A percentile compares a stretch with the other conserved stretches of the same genome.
Conservation (phyloP, 371 early-diverging fungal genomes). For the Mortierella sp. region DNA sequence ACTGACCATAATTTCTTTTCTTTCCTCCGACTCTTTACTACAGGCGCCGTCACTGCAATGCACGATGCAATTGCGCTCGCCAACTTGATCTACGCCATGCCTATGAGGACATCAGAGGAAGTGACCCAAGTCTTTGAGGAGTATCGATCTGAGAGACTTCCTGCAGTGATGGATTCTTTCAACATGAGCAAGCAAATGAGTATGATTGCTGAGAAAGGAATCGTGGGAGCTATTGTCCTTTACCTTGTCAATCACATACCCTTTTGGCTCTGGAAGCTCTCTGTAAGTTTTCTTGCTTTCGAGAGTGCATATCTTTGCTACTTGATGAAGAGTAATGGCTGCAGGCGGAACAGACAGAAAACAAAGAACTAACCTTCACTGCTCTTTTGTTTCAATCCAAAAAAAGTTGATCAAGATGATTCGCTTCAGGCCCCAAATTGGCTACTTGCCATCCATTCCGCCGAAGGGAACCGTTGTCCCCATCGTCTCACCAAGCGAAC, state of each 20-base stretch:
- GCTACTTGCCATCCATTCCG: background rate
- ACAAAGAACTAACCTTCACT: no score
- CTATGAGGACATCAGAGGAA: background rate
- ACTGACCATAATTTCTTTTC: background rate
- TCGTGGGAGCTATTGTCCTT: background rate
- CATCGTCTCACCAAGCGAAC: background rate
- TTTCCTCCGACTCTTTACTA: background rate
- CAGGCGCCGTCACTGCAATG: background rate
- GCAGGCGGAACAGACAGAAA: no score
- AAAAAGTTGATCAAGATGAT: background rate
- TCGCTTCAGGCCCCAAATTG: background rate
- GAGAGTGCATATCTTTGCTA: no score
- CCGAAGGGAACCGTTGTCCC: background rate
- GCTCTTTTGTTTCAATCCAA: no score
- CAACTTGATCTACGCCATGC: slow-evolving; percentile 2
- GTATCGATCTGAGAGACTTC: background rate
- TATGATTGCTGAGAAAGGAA: background rate
- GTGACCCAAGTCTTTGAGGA: background rate
- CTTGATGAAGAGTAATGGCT: no score
- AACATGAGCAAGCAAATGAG: background rate
- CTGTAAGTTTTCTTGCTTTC: background rate
- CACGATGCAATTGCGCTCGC: background rate
- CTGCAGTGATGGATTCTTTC: background rate
- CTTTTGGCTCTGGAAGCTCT: background rate
- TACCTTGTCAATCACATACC: background rate